These are phyloP conservation scores for Spathaspora hagerdaliae DNA, from an alignment of 805 yeast species.

Conservation along the genomic window DNA sequence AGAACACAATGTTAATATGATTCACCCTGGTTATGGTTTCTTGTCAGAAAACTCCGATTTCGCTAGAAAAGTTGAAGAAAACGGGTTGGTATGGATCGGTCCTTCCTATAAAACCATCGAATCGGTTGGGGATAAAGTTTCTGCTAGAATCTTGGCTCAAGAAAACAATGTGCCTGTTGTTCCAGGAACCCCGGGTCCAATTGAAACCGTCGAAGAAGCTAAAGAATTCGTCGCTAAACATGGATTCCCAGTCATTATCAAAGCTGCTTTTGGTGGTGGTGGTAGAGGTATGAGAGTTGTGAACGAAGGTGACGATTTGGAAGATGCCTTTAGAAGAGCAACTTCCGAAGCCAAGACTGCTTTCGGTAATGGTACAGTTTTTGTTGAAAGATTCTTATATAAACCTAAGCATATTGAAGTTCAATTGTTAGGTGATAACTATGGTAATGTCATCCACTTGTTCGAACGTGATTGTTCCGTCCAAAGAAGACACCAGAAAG, in stretches of 20 bases:
- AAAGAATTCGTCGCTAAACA: slow-evolving; percentile 70
- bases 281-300: slow-evolving; percentile 99
- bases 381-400: slow-evolving; percentile 92
- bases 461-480: slow-evolving; percentile 99
- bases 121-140: slow-evolving; percentile 93
- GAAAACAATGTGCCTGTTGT: slow-evolving; percentile 85
- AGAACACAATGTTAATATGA: slow-evolving; percentile 74
- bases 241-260: slow-evolving; percentile 95
- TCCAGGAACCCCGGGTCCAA: slow-evolving; percentile 98
- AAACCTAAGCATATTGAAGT: slow-evolving; percentile 98
- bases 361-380: slow-evolving; percentile 98
- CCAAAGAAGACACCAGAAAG: slow-evolving; percentile 98
- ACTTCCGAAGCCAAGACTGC: slow-evolving; percentile 90
- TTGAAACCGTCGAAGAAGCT: slow-evolving; percentile 76
- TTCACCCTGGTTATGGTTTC: slow-evolving; percentile 84
- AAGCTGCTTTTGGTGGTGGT: slow-evolving; percentile 99
- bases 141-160: slow-evolving; percentile 85
- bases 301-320: slow-evolving; percentile 89
- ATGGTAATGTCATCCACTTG: slow-evolving; percentile 92
- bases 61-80: slow-evolving; percentile 85
- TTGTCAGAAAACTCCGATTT: slow-evolving; percentile 75
- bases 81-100: slow-evolving; percentile 95
- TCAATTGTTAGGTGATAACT: slow-evolving; percentile 87
- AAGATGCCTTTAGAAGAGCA: slow-evolving; percentile 90
- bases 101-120: slow-evolving; percentile 87